These are phyloP conservation scores for Tuber umbilicatum DNA, from an alignment of 495 filamentous ascomycete genomes.

Conservation along the genomic window DNA sequence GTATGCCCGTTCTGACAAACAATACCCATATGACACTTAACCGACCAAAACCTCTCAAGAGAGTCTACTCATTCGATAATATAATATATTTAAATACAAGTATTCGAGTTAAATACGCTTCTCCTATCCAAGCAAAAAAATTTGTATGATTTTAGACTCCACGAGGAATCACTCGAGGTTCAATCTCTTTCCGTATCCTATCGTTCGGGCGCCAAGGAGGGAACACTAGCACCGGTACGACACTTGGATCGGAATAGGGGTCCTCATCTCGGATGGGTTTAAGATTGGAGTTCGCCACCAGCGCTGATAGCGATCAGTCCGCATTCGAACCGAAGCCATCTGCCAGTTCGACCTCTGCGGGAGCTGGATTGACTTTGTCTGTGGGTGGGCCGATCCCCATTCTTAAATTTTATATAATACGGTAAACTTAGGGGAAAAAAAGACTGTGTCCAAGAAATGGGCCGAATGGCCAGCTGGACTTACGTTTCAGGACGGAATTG, in stretches of 20 bases:
- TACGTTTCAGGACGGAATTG: accelerated
- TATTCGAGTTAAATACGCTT: too few species aligned
- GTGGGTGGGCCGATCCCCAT: too few species aligned
- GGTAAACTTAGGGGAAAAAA: neutral
- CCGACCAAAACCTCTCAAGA: too few species aligned
- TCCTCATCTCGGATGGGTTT: neutral
- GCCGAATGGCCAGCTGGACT: neutral
- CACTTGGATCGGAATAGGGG: neutral
- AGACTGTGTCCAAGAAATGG: neutral
- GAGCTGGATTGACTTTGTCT: too few species aligned
- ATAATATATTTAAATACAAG: too few species aligned
- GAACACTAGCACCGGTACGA: neutral
- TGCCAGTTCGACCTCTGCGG: neutral
- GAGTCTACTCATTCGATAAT: too few species aligned
- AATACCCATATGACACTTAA: too few species aligned
- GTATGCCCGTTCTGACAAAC: too few species aligned
- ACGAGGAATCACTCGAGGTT: neutral
- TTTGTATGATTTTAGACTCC: too few species aligned
- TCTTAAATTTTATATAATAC: neutral
- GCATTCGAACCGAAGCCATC: neutral
- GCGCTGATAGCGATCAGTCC: neutral
- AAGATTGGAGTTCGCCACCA: neutral
- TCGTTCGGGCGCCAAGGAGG: neutral
- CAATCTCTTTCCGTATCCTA: neutral
- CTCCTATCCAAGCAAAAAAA: too few species aligned